Conservation (phyloP, 2,329 filamentous ascomycete species). For the Aspergillus novoparasiticus region DNA sequence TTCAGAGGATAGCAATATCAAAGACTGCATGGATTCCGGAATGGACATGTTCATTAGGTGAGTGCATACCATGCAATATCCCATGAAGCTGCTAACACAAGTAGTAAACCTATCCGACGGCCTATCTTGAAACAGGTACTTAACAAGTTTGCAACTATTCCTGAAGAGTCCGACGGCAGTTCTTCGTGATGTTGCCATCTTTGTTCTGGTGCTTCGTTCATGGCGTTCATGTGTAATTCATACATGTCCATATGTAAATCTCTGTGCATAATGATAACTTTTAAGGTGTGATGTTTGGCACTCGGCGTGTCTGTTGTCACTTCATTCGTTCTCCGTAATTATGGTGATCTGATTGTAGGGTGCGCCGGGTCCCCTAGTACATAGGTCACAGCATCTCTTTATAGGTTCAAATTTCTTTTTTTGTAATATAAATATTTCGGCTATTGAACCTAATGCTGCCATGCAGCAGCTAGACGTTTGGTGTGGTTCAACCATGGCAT, state of each 20-base stretch:
- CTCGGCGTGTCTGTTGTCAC: too few relatives aligned
- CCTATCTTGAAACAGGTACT: constrained; percentile 84
- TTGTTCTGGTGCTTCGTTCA: neutral
- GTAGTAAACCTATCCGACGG: constrained; percentile 69
- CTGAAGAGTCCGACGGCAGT: constrained; percentile 58
- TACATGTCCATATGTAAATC: neutral
- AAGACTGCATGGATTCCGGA: constrained; percentile 82
- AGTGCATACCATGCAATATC: neutral
- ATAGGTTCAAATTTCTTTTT: too few relatives aligned
- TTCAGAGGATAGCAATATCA: constrained; percentile 84
- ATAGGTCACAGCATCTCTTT: too few relatives aligned
- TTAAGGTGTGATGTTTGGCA: neutral
- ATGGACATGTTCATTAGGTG: constrained; percentile 83
- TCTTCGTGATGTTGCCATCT: neutral
- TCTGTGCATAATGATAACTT: neutral
- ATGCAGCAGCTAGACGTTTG: too few relatives aligned
- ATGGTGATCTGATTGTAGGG: too few relatives aligned
- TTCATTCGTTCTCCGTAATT: too few relatives aligned
- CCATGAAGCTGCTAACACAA: neutral
- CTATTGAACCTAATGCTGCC: too few relatives aligned
- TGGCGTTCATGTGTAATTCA: neutral
- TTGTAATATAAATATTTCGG: too few relatives aligned
- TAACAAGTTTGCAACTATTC: constrained; percentile 76
- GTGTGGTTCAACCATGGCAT: too few relatives aligned
- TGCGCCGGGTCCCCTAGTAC: too few relatives aligned